Evolutionary conservation across 495 filamentous ascomycete species (phyloP), one percentile per base, ranked within the genome.

Genomic region (Hyaloscypha bicolor): DNA sequence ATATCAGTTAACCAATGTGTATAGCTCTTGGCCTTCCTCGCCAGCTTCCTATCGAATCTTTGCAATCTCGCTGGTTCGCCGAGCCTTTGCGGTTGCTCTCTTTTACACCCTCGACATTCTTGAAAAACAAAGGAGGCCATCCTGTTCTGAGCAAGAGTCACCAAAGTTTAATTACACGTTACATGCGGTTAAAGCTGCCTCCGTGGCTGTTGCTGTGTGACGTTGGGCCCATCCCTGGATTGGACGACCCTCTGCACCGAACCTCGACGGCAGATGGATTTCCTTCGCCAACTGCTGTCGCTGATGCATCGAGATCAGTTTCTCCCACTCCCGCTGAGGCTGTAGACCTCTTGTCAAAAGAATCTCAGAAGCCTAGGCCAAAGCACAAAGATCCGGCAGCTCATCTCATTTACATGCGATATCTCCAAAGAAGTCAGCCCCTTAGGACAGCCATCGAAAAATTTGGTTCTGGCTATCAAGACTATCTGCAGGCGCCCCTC

Each of bases 401-500:
- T 8, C 91, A 96, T 76, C 82, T 97, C 21, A 86, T 85, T 3
- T 98, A 98, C 74, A 80, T 99, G 42, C 84, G 88, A 53, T 86
- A 97, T 74, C 80, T 98, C 11, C 94, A 97, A 75, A 85, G 88
- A 52, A 88, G 91, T 48, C 94, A 97, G 72, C 90, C 91, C 9
- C 77, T 88, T 6, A 67, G 71, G 35, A 71, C 66, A 6, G 77
- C 78, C 6, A 82, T 93, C 42, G 91, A 93, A 75, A 79, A 83
- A 56, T 92, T 92, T 75, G 89, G 90, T 9, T 79, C 83, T 12
- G 91, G 91, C 9, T 94, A 92, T 72, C 96, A 99, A 69, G 95
- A 99, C 75, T 98, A 95, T 78, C 81, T 98, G 2, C 95, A 99
- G 76, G 91, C 92, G 5, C 95, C 95, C 9, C 79, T 99, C 45